phyloP scores from a whole-genome alignment of 2,329 filamentous ascomycete species.

The Neobulgaria alba region DNA sequence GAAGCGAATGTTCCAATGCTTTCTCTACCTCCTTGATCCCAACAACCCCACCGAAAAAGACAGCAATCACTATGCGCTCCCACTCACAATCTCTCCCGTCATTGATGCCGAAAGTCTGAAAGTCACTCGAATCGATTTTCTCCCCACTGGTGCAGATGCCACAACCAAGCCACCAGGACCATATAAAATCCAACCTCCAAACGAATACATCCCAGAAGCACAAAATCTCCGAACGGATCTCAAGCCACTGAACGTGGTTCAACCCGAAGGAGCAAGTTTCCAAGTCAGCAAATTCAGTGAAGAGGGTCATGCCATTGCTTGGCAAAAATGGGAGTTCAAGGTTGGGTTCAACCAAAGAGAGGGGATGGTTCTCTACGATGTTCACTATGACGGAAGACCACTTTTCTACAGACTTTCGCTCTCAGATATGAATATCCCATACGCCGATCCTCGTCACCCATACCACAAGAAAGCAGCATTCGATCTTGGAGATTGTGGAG shows the following conservation, averaged over 20 bases:
- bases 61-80: constrained; percentile 61
- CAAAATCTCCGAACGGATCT: constrained; percentile 51
- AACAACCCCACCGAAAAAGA: constrained; percentile 50
- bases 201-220: constrained; percentile 59
- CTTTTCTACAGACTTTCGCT: constrained; percentile 59
- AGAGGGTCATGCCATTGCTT: constrained; percentile 46
- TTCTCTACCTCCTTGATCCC: constrained; percentile 58
- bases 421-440: constrained; percentile 54
- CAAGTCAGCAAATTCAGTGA: constrained; percentile 40
- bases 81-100: constrained; percentile 56
- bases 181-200: constrained; percentile 45
- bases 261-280: constrained; percentile 58
- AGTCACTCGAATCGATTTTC: constrained; percentile 58
- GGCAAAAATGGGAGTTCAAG: constrained; percentile 59
- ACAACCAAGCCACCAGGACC: constrained; percentile 45
- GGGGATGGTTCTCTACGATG: constrained; percentile 60
- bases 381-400: constrained; percentile 53
- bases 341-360: constrained; percentile 55
- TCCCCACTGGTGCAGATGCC: constrained; percentile 59
- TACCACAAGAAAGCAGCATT: constrained; percentile 65
- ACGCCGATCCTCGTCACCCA: constrained; percentile 56
- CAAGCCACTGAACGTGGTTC: constrained; percentile 55
- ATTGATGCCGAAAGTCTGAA: constrained; percentile 54
- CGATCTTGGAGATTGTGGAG: constrained; percentile 59
- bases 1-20: constrained; percentile 50